These are phyloP conservation scores for Acanthamoeba sp. DNA, from an alignment of 208 protist species.

Conservation along the genomic window DNA sequence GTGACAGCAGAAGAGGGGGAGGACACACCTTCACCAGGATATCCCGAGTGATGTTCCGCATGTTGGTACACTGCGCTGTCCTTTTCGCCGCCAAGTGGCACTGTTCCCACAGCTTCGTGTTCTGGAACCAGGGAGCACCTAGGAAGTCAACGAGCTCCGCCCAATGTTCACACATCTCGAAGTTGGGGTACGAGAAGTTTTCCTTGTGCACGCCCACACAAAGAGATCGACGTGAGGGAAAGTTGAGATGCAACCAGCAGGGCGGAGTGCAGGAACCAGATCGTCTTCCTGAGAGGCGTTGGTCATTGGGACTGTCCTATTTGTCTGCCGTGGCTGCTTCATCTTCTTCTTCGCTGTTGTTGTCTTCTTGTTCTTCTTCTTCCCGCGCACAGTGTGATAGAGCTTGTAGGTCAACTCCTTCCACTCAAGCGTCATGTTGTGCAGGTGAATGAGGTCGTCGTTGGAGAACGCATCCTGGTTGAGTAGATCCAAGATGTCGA, in stretches of 20 bases:
- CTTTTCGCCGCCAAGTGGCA: not conserved
- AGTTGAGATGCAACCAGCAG: too few relatives aligned
- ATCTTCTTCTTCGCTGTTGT: not conserved
- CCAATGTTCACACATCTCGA: not conserved
- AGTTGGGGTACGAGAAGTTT: not conserved
- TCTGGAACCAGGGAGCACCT: not conserved
- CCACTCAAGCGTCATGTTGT: not conserved
- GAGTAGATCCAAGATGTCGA: too few relatives aligned
- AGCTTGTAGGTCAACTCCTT: too few relatives aligned
- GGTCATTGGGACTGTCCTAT: too few relatives aligned
- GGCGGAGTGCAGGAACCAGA: too few relatives aligned
- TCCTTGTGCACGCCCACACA: not conserved
- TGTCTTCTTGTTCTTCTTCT: too few relatives aligned
- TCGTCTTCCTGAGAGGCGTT: too few relatives aligned
- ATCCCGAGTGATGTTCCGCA: not conserved
- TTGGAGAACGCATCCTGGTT: not conserved
- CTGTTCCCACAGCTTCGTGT: not conserved
- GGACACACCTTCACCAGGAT: not conserved
- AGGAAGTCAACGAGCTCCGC: not conserved
- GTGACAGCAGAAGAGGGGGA: too few relatives aligned
- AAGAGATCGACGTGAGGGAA: too few relatives aligned
- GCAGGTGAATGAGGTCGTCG: not conserved
- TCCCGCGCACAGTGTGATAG: too few relatives aligned
- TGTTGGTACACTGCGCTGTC: not conserved
- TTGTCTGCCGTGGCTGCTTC: not conserved